Evolutionary conservation across 2,329 filamentous ascomycete genomes (phyloP).

Genomic region (Cadophora luteo-olivacea): DNA sequence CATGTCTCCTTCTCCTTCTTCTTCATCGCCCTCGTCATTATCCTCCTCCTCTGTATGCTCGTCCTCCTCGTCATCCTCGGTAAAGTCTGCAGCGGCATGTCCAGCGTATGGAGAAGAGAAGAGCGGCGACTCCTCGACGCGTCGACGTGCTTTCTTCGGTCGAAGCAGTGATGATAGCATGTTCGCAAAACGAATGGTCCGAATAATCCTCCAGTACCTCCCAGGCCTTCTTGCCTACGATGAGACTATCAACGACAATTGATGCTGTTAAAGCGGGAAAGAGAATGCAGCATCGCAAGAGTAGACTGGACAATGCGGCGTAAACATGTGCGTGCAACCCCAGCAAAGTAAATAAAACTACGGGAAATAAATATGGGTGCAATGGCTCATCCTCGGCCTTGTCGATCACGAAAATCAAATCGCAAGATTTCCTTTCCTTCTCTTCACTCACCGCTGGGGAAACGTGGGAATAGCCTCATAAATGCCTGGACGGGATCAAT

Average conservation of each 20-base stretch:
- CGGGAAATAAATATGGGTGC: slow-evolving; percentile 21
- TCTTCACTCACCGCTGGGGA: not conserved
- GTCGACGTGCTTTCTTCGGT: slow-evolving; percentile 43
- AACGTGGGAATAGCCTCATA: slow-evolving; percentile 32
- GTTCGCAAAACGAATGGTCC: not conserved
- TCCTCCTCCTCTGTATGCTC: slow-evolving; percentile 50
- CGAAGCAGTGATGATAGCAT: slow-evolving; percentile 49
- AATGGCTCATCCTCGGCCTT: slow-evolving; percentile 23
- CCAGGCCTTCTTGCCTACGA: slow-evolving; percentile 3
- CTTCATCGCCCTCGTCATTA: slow-evolving; percentile 31
- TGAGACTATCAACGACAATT: slow-evolving; percentile 4
- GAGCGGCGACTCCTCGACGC: slow-evolving; percentile 40
- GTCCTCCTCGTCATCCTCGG: slow-evolving; percentile 61
- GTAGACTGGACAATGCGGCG: slow-evolving; percentile 10
- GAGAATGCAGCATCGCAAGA: slow-evolving; percentile 23
- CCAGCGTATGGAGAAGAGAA: slow-evolving; percentile 44
- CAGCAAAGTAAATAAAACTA: slow-evolving; percentile 20
- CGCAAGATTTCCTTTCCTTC: not conserved
- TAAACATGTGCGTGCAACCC: not conserved
- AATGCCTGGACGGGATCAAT: slow-evolving; percentile 5
- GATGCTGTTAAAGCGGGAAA: slow-evolving; percentile 1
- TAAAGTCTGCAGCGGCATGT: slow-evolving; percentile 67
- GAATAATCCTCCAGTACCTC: not conserved
- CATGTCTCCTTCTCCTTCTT: slow-evolving; percentile 39
- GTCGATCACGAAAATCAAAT: slow-evolving; percentile 19